Evolutionary conservation across 2,329 filamentous ascomycete genomes (phyloP).

Genomic region (Colletotrichum horii): DNA sequence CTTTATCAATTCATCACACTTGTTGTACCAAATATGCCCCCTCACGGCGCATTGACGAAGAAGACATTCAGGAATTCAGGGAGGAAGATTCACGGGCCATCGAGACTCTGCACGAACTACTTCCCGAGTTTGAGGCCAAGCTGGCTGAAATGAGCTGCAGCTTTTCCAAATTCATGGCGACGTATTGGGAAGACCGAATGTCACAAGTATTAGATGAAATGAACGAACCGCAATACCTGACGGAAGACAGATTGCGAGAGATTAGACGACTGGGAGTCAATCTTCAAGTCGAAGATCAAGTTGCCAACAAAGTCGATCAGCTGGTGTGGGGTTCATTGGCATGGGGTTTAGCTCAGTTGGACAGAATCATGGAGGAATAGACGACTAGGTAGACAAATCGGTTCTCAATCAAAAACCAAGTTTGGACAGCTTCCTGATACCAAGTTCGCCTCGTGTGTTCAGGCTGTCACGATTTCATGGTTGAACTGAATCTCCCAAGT

Average conservation of each 20-base stretch:
- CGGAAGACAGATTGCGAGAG: not conserved
- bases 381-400: too few relatives aligned
- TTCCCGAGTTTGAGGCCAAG: not conserved
- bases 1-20: not conserved
- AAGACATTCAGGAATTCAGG: accelerated
- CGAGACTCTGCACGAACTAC: accelerated
- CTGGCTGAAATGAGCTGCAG: not conserved
- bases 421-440: too few relatives aligned
- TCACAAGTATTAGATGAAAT: accelerated
- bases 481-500: too few relatives aligned
- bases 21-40: too few relatives aligned
- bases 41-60: too few relatives aligned
- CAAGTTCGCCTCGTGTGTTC: too few relatives aligned
- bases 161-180: accelerated
- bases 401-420: too few relatives aligned
- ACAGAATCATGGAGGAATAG: too few relatives aligned
- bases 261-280: not conserved
- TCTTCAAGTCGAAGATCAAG: not conserved
- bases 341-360: accelerated
- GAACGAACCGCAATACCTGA: not conserved
- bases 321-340: too few relatives aligned
- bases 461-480: too few relatives aligned
- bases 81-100: not conserved
- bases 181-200: not conserved
- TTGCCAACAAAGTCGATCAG: not conserved